Base-by-base conservation (phyloP, 2,329 filamentous ascomycete species). In the Penicillium frequentans region DNA sequence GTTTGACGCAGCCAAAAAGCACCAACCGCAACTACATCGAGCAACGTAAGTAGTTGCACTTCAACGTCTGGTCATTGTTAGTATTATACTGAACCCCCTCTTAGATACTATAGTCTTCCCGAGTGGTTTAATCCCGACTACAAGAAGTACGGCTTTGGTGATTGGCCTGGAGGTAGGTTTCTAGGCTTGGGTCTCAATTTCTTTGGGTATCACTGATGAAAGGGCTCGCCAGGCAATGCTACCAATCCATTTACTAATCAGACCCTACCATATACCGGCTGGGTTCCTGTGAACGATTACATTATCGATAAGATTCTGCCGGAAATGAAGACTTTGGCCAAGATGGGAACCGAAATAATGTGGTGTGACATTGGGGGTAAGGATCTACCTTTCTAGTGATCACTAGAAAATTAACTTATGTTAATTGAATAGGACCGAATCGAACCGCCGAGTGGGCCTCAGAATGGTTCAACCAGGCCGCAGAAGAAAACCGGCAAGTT, bases 61-160 rank as follows among this genome's bases (percentile, higher is more conserved):
- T 11, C 16, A 46, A n/a, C 6, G 8, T 27, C 8, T 46, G 16
- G 9, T 11, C 23, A 23, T 1, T 23, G 43, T 46, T 29, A 7
- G 6, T 13, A 8, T 16, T 29, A n/a, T 19, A 24, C 24, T 27
- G 26, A 47, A 0, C 16, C 4, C 23, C 19, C 46, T 16, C 26
- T 16, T 23, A 33, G 31, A 1, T 81, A 81, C 54, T 81, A 74
- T 59, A 75, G 72, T 1, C 66, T 80, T 0, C 78, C 79, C 0
- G 78, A 81, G 61, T 81, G 78, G 77, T 80, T 79, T 57, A 70
- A 76, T 57, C 78, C 78, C 0, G 75, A 75, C 52, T 80, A 78
- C 55, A 63, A 66, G 23, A 55, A 66, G 13, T 75, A 75, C 45
- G 77, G 78, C 5, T 80, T 79, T 42, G 69, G 63, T 5, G 52